Evolutionary conservation across 805 yeast species (phyloP), one percentile per base, ranked within the genome.

Genomic region (Pichia paraexigua): DNA sequence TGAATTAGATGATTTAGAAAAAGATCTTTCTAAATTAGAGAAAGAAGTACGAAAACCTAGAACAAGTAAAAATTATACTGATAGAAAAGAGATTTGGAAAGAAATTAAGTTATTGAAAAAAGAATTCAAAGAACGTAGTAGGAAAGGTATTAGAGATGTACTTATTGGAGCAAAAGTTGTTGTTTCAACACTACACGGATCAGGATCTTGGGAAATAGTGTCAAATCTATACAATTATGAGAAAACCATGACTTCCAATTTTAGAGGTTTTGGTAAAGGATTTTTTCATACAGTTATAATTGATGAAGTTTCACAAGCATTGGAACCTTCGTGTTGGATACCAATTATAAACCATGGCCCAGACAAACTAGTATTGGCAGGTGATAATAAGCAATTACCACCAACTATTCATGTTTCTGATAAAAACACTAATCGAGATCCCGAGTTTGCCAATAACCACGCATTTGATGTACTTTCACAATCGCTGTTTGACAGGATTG

Each of bases 241-340:
- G 10, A 70, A 67, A 7, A 46, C n/a, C 3, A 24, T 10, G 11
- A 35, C 46, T 2, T 27, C 42, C 3, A 41, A 45, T 17, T 17
- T 37, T 6, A 45, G 42, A 40, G 53, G 53, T 5, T 46, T 50
- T 46, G 53, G 53, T 12, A 47, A 51, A 12, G 48, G 48, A 3
- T 51, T 82, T 13, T 88, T 92, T 61, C 88, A 87, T 56, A 81
- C 95, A 0, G 72, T 92, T 32, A 86, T 94, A 13, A 91, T 92
- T 37, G 99, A 92, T 68, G 99, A 92, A 66, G 97, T 92, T 0
- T 89, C 97, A 0, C 99, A 92, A 65, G 77, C 97, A 12, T 68
- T 92, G 50, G 97, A 92, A 61, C 96, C 97, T 1, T 96, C 92
- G 58, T 90, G 97, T 61, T 91, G 97, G 97, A 90, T 92, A 24